These are phyloP conservation scores for Tylopilus subfusipes DNA, from an alignment of 768 basidiomycete species.

Conservation along the genomic window DNA sequence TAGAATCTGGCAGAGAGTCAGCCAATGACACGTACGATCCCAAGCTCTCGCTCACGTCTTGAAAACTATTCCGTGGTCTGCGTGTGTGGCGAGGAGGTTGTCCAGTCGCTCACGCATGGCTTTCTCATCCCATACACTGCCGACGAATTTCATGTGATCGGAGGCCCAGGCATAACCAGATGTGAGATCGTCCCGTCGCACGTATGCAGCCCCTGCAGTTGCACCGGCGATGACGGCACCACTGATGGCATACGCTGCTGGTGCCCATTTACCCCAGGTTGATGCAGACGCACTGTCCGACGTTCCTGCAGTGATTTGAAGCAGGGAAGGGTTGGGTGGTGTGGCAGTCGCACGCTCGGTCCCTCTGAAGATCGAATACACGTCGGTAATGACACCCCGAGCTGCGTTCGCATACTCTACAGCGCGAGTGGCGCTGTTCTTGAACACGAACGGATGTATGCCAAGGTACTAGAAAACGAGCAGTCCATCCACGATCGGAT, in stretches of 20 bases:
- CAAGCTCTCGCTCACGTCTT: conserved; percentile 52
- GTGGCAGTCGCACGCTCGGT: conserved; percentile 36
- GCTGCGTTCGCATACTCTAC: conserved; percentile 67
- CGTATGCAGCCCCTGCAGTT: conserved; percentile 81
- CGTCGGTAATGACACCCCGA: conserved; percentile 55
- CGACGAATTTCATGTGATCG: conserved; percentile 89
- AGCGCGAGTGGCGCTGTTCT: conserved; percentile 74
- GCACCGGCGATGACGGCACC: conserved; percentile 77
- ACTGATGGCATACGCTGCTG: conserved; percentile 67
- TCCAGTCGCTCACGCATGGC: conserved; percentile 60
- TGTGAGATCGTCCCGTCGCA: conserved; percentile 71
- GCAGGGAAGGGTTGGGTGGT: conserved; percentile 25
- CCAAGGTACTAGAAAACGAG: conserved; percentile 69
- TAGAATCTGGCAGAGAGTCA: conserved; percentile 58
- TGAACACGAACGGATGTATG: conserved; percentile 81
- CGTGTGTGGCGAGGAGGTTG: conserved; percentile 55
- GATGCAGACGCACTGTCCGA: conserved; percentile 22
- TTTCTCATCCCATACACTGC: conserved; percentile 78
- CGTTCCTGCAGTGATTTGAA: conserved; percentile 32
- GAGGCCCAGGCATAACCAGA: conserved; percentile 70
- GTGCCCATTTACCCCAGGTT: conserved; percentile 63
- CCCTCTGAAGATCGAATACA: conserved; percentile 54
- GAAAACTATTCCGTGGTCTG: conserved; percentile 63
- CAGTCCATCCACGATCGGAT: neutral
- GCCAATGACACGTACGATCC: neutral